Conservation (phyloP, 768 basidiomycete species). For the Lactifluus pinguis region DNA sequence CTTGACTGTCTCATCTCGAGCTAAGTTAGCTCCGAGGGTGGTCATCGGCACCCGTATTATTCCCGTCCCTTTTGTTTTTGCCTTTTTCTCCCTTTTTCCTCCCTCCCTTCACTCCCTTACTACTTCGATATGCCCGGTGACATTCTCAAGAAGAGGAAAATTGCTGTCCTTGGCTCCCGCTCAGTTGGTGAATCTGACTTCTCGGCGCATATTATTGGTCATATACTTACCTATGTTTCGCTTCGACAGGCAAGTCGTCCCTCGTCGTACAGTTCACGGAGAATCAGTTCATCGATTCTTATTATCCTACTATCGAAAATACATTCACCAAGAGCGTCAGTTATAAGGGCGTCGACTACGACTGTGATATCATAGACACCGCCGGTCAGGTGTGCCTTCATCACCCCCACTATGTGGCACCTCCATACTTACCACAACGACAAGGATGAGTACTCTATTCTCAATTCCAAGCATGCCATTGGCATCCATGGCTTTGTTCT, state of each 20-base stretch:
- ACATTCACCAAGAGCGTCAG: conserved; percentile 79
- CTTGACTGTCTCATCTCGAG: too few species aligned
- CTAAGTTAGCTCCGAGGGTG: background rate
- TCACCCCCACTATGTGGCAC: conserved; percentile 3
- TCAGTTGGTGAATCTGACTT: conserved; percentile 62
- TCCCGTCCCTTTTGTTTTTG: conserved; percentile 6
- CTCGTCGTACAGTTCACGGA: conserved; percentile 90
- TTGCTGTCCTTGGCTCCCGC: conserved; percentile 79
- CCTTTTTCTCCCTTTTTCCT: background rate
- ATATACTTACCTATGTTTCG: conserved; percentile 7
- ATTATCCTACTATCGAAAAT: conserved; percentile 93
- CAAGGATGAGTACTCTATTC: conserved; percentile 92
- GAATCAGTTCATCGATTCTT: conserved; percentile 82
- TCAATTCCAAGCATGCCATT: conserved; percentile 89
- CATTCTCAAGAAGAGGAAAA: conserved; percentile 72
- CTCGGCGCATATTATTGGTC: conserved; percentile 9
- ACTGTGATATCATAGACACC: conserved; percentile 96
- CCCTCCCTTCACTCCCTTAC: background rate
- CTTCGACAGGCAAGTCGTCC: conserved; percentile 77
- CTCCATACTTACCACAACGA: background rate
- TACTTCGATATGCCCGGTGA: conserved; percentile 27
- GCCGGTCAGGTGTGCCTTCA: conserved; percentile 75
- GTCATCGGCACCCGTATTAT: conserved; percentile 10
- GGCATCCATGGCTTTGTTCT: conserved; percentile 97
- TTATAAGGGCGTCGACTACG: conserved; percentile 85